Percentiles rank a stretch among this genome's conserved stretches.
Conservation (phyloP, 1,139 yeast species). For the Sugiyamaella neomexicana region DNA sequence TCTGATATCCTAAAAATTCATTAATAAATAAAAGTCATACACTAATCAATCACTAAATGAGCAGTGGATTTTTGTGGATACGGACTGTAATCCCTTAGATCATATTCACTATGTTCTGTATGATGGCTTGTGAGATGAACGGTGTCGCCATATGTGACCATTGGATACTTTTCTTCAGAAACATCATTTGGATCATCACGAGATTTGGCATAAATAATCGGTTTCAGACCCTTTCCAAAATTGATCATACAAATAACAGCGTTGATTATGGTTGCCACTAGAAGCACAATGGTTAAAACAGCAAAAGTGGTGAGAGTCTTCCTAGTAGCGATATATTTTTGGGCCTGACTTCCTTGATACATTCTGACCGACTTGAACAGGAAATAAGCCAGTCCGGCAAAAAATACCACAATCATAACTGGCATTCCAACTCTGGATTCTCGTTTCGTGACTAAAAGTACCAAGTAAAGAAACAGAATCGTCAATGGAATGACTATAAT, state of each 20-base stretch:
- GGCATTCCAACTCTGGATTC: slow-evolving; percentile 43
- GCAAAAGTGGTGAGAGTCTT: slow-evolving; percentile 53
- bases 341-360: slow-evolving; percentile 49
- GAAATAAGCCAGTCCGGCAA: slow-evolving; percentile 52
- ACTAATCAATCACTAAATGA: slow-evolving; percentile 2
- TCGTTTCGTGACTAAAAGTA: slow-evolving; percentile 46
- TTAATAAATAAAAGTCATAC: neutral
- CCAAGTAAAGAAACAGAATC: slow-evolving; percentile 43
- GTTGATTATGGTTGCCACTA: slow-evolving; percentile 44
- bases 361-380: slow-evolving; percentile 52
- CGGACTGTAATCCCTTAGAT: neutral
- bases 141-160: slow-evolving; percentile 11
- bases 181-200: slow-evolving; percentile 1
- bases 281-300: slow-evolving; percentile 47
- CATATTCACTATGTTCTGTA: neutral
- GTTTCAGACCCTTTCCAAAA: slow-evolving; percentile 47
- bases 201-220: slow-evolving; percentile 23
- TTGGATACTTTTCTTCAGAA: slow-evolving; percentile 13
- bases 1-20: neutral
- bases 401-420: slow-evolving; percentile 41
- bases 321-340: slow-evolving; percentile 50
- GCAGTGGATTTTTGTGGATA: neutral
- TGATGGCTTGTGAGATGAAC: neutral
- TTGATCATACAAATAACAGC: slow-evolving; percentile 45
- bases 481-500: slow-evolving; percentile 53